Conservation (phyloP, 148 eudicot species). For the Dianthus caryophyllus region DNA sequence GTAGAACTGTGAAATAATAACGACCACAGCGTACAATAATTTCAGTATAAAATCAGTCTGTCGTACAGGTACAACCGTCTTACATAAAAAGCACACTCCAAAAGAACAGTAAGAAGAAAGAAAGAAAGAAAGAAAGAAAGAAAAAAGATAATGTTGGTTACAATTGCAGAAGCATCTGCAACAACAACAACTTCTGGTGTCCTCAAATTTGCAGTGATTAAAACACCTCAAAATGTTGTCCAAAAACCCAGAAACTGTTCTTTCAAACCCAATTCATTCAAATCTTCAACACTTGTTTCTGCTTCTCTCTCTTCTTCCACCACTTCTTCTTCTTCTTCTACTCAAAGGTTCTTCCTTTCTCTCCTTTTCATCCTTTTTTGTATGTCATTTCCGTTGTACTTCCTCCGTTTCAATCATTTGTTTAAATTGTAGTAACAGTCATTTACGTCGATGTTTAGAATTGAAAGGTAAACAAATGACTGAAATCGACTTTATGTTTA, state of each 20-base stretch:
- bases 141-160: conserved; percentile 53
- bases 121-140: not conserved
- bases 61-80: too few species aligned
- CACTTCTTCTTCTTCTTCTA: conserved; percentile 15
- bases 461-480: too few species aligned
- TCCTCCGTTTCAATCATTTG: too few species aligned
- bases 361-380: conserved; percentile 10
- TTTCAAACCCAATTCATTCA: conserved; percentile 28
- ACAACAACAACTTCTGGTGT: conserved; percentile 30
- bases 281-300: not conserved
- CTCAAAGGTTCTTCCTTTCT: conserved; percentile 23
- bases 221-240: conserved; percentile 13
- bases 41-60: too few species aligned
- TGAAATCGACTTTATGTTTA: too few species aligned
- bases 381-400: too few species aligned
- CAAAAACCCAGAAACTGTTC: conserved; percentile 20
- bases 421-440: too few species aligned
- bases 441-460: too few species aligned
- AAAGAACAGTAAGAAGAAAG: not conserved
- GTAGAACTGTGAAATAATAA: too few species aligned
- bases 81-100: too few species aligned
- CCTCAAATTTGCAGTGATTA: conserved; percentile 18
- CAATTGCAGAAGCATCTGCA: conserved; percentile 30
- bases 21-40: too few species aligned
- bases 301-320: conserved; percentile 34